Conservation (phyloP, 345 rosid genomes). For the Arabidopsis suecica region DNA sequence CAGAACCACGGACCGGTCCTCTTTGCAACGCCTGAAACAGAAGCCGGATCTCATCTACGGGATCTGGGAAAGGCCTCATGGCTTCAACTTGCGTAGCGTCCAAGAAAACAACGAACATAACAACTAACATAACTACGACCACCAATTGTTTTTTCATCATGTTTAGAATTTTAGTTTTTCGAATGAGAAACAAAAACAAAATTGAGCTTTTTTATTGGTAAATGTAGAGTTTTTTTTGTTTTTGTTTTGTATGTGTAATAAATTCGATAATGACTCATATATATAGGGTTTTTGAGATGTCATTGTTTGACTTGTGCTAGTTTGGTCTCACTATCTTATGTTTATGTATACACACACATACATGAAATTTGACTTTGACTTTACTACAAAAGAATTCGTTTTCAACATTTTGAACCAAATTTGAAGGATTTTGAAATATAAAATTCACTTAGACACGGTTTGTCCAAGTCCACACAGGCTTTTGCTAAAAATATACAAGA, state of each 20-base stretch:
- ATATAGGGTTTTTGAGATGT: conserved; percentile 36
- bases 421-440: conserved; percentile 20
- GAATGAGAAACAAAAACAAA: neutral
- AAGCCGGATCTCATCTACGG: conserved; percentile 31
- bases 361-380: conserved; percentile 47
- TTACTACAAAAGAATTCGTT: conserved; percentile 30
- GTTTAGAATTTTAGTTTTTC: neutral
- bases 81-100: conserved; percentile 41
- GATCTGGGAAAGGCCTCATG: conserved; percentile 38
- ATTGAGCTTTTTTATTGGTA: conserved; percentile 35
- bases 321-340: conserved; percentile 37
- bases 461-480: conserved; percentile 42
- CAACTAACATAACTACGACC: conserved; percentile 20
- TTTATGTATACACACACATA: conserved; percentile 31
- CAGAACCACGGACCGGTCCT: conserved; percentile 40
- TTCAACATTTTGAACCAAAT: conserved; percentile 37
- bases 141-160: conserved; percentile 43
- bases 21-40: conserved; percentile 39
- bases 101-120: conserved; percentile 31
- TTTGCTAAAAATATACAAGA: conserved; percentile 12
- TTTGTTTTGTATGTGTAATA: conserved; percentile 31
- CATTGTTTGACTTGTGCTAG: conserved; percentile 41
- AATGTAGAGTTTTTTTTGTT: neutral
- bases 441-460: conserved; percentile 43
- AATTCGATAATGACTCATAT: conserved; percentile 33